Evolutionary conservation across 192 early-diverging fungal species (phyloP).

Genomic region (Haplosporangium gracile): DNA sequence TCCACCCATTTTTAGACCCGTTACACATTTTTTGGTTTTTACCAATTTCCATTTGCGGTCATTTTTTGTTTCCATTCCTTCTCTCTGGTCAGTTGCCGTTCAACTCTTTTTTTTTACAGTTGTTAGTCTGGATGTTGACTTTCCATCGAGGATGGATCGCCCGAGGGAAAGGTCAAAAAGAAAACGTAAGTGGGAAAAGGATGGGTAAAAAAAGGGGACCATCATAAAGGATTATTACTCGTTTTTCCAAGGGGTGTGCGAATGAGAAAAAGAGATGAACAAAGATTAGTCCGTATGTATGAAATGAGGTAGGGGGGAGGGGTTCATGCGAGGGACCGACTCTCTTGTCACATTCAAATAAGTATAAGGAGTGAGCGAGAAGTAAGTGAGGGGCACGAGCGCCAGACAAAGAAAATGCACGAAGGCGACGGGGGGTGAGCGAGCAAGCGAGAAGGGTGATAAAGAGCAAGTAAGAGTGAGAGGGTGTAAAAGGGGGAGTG

Average conservation of each 20-base stretch:
- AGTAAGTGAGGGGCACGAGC: too few species aligned
- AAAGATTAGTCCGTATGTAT: background rate
- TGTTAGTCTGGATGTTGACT: background rate
- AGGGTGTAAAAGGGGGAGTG: background rate
- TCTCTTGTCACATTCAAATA: background rate
- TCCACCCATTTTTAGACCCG: background rate
- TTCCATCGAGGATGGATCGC: background rate
- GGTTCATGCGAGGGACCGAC: background rate
- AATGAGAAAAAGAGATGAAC: background rate
- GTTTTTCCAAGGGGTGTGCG: background rate
- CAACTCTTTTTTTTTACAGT: background rate
- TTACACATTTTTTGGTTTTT: background rate
- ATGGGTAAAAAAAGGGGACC: background rate
- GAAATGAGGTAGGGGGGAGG: background rate
- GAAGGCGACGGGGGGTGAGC: too few species aligned
- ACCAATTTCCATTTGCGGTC: background rate
- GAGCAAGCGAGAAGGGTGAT: too few species aligned
- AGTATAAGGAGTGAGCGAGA: background rate
- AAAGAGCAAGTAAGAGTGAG: background rate
- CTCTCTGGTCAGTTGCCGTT: background rate
- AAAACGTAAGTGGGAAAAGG: background rate
- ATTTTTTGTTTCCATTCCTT: background rate
- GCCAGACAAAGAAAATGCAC: too few species aligned
- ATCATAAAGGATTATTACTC: background rate
- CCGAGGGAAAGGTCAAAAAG: background rate